Evolutionary conservation across 1,284 basidiomycete species (phyloP), one percentile per base, ranked within the genome.

Genomic region (Gastroboletus turbinatus): DNA sequence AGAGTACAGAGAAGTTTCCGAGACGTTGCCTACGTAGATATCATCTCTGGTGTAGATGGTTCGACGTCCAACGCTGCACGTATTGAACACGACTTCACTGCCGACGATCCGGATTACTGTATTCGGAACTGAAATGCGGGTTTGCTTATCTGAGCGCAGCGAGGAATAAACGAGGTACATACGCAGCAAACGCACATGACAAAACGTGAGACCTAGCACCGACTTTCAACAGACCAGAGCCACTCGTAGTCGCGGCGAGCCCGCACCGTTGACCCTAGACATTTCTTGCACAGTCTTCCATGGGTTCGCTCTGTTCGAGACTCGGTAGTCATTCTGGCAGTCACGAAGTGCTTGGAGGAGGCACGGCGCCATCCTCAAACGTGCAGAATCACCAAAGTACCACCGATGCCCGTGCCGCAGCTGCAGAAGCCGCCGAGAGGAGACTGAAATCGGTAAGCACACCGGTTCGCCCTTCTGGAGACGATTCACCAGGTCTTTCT

Each of bases 241-340:
- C 32, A 53, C 30, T 35, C 9, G 7, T 9, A 27, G 19, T 19
- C 27, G 43, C 29, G 39, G 25, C 39, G 52, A 50, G 43, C 36
- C 47, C 32, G 16, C 33, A 39, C 25, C n/a, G 32, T 17, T 21
- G 45, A 43, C 44, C 21, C 36, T 23, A 11, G 43, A 45, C 40
- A 38, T 43, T 40, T 42, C 58, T 29, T 55, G 47, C 58, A 44
- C 57, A 43, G 23, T 36, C 35, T 43, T 33, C 19, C 42, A 88
- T 88, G 88, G 88, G 88, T 59, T 81, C 81, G 50, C 73, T 87
- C 43, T 88, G 86, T 69, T 88, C 87, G 29, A 88, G 87, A 70
- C 67, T 78, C 35, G 75, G 73, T 48, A 69, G 72, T 35, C 76
- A 81, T 58, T 73, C 79, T 19, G 82, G 80, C 50, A 75, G 82